Evolutionary conservation across 768 basidiomycete genomes (phyloP), one percentile per base, ranked within the genome.

Genomic region (Boletus pseudo-olivaceus): DNA sequence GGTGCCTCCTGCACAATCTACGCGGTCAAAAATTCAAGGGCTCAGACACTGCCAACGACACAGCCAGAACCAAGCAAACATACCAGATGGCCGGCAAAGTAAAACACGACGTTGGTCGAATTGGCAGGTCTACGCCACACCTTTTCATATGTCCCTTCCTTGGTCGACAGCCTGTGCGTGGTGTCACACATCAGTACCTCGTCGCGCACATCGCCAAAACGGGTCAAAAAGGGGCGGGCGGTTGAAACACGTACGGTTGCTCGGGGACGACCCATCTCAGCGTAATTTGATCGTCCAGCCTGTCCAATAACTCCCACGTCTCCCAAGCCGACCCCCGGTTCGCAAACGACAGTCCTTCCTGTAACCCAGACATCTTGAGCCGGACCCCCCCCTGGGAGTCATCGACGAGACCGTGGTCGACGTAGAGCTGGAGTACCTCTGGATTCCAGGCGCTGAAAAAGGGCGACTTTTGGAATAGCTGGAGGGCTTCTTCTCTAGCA

Each of bases 391-490:
- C 76, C 15, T 62, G 64, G 4, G 60, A 42, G 20, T 67, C 60
- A 44, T 73, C 69, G 3, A 58, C 55, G 6, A 87, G 71, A 4
- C 77, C 88, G 54, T 81, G 76, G 29, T 85, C 77, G 51, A 88
- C 70, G 62, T 91, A 92, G 19, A 74, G 51, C 37, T 75, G 70
- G 27, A 93, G 74, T 5, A 81, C 82, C 0, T 75, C 78, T 0
- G 82, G 81, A 63, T 91, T 76, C 91, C 90, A 93, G 2, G 76
- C 70, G 3, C 63, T 59, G 67, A 93, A 94, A 76, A 92, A 93
- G 0, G 84, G 78, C 30, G 73, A 80, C 49, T 73, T 68, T 47
- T 64, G 56, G 62, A 91, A 80, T 7, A 69, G 59, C 9, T 59
- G 63, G 6, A 77, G 62, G 1, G 88, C 91, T 54, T 85, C 87